Conservation (phyloP, 345 rosid species). For the Hirschfeldia incana region DNA sequence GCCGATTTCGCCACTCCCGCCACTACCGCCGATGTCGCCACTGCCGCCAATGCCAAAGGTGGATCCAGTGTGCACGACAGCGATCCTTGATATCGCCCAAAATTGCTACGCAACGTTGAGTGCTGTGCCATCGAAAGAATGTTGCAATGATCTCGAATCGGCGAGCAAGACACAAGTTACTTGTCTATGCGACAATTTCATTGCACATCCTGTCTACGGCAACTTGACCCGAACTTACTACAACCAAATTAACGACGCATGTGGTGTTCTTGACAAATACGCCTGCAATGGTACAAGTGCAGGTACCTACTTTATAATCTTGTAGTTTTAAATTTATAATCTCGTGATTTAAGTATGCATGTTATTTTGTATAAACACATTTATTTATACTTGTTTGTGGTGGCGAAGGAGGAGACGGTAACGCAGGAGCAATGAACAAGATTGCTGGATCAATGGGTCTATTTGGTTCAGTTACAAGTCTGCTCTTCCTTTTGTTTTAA, state of each 20-base stretch:
- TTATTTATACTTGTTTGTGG: neutral
- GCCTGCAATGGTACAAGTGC: neutral
- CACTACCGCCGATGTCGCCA: neutral
- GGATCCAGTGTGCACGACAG: neutral
- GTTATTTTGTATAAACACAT: neutral
- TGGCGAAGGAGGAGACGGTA: neutral
- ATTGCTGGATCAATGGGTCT: neutral
- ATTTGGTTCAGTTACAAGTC: neutral
- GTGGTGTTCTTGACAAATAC: neutral
- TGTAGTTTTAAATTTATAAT: neutral
- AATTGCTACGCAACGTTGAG: neutral
- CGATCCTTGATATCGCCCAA: neutral
- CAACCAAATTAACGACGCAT: neutral
- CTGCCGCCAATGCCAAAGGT: conserved; percentile 13
- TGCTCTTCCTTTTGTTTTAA: neutral
- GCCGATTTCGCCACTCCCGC: no score
- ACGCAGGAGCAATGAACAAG: neutral
- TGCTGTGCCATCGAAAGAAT: conserved; percentile 4
- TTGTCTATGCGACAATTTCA: conserved; percentile 29
- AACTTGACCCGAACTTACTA: neutral
- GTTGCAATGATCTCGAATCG: conserved; percentile 25
- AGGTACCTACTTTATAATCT: neutral
- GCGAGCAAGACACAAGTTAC: neutral
- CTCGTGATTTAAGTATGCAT: neutral
- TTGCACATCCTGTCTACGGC: neutral